Evolutionary conservation across 176 grass and related monocot genomes (phyloP).

Genomic region (Oryza punctata): DNA sequence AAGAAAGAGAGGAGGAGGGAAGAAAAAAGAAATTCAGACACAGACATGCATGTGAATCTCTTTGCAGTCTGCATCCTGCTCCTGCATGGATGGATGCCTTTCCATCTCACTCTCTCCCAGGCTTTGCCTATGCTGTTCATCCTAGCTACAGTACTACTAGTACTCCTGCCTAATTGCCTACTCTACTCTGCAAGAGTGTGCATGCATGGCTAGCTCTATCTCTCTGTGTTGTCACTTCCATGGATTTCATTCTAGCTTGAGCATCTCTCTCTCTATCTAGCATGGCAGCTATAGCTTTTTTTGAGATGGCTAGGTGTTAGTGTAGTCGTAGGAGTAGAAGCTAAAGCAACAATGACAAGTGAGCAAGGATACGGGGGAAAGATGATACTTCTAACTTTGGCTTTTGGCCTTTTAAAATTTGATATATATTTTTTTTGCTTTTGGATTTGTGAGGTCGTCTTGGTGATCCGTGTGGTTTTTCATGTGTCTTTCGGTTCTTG

Average conservation of each 20-base stretch:
- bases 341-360: constrained; percentile 27
- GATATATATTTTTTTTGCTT: background rate
- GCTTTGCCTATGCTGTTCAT: background rate
- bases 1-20: background rate
- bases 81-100: constrained; percentile 11
- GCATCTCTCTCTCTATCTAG: constrained; percentile 1
- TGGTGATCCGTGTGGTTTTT: background rate
- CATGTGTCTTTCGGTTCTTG: background rate
- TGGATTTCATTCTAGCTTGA: background rate
- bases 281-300: background rate
- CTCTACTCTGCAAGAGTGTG: background rate
- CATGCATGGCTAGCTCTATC: background rate
- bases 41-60: constrained; percentile 39
- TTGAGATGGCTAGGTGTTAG: no score
- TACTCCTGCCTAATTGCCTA: constrained; percentile 20
- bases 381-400: background rate
- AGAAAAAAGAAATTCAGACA: background rate
- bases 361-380: constrained; percentile 19
- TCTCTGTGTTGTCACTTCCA: constrained; percentile 19
- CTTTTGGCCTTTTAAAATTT: background rate
- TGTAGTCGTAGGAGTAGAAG: background rate
- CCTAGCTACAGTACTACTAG: background rate
- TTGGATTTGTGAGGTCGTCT: background rate
- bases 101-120: constrained; percentile 30
- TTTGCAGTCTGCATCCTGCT: constrained; percentile 23